These are phyloP conservation scores for Luffa acutangula DNA, from an alignment of 306 rosid species.

Conservation along the genomic window DNA sequence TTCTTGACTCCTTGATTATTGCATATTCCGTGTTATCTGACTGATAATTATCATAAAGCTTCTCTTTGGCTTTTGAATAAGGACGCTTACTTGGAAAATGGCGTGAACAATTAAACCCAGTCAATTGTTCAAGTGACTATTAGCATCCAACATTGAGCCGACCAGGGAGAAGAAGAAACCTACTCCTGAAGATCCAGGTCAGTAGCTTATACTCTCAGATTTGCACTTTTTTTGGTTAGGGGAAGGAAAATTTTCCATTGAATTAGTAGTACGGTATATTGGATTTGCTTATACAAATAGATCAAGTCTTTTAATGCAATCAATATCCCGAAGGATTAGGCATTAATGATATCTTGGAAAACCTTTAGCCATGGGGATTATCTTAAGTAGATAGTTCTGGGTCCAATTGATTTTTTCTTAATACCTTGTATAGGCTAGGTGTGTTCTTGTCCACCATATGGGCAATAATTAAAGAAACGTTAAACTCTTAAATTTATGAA, in stretches of 20 bases:
- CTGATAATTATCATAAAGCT: background rate
- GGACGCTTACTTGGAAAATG: background rate
- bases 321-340: background rate
- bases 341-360: background rate
- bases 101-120: background rate
- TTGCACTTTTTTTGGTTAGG: background rate
- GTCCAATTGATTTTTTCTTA: background rate
- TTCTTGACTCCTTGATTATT: background rate
- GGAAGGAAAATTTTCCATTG: background rate
- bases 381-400: background rate
- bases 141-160: background rate
- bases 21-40: background rate
- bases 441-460: background rate
- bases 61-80: constrained; percentile 3
- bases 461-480: background rate
- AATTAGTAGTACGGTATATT: background rate
- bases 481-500: background rate
- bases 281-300: background rate
- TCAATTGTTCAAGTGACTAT: background rate
- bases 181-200: background rate
- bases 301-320: background rate
- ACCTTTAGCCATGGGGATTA: background rate
- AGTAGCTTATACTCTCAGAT: background rate
- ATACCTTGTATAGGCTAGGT: background rate
- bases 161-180: background rate